Evolutionary conservation across 495 filamentous ascomycete species (phyloP).

Genomic region (Lasiosphaeria miniovina): DNA sequence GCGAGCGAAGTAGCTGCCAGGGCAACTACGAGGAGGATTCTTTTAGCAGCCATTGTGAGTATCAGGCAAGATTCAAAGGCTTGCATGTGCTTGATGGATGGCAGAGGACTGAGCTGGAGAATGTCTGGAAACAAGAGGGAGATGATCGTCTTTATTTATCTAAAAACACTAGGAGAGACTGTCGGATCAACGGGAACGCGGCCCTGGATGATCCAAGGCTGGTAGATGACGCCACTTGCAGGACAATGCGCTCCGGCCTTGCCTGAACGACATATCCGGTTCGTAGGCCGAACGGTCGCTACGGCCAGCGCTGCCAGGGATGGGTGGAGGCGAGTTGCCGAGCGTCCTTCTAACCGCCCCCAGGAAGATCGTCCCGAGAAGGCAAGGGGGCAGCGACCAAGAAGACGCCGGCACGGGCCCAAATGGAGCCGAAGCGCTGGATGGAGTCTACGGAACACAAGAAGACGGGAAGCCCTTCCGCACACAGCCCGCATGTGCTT

Average conservation of each 20-base stretch:
- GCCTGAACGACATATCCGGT: neutral
- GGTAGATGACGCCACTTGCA: conserved; percentile 11
- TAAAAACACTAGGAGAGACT: neutral
- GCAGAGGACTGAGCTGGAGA: conserved; percentile 7
- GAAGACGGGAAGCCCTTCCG: conserved; percentile 4
- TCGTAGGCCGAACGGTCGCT: conserved; percentile 1
- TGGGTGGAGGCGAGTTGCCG: no score
- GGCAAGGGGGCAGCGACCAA: neutral
- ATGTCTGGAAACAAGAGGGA: neutral
- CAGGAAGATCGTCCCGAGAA: conserved; percentile 22
- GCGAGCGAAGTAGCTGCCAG: conserved; percentile 37
- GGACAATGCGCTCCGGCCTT: conserved; percentile 4
- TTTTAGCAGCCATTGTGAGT: conserved; percentile 26
- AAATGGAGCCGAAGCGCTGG: conserved; percentile 6
- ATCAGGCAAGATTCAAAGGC: conserved; percentile 3
- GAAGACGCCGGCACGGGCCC: neutral
- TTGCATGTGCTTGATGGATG: conserved; percentile 5
- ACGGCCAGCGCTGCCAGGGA: neutral
- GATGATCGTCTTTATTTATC: conserved; percentile 5
- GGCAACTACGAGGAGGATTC: conserved; percentile 28
- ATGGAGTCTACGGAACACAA: conserved; percentile 12
- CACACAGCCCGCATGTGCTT: neutral
- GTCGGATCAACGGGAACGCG: conserved; percentile 29
- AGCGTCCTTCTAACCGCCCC: neutral
- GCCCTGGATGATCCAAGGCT: conserved; percentile 11